A percentile compares a stretch with the other conserved stretches of the same genome.
Evolutionary conservation across 441 rosid genomes (phyloP).

Genomic region (Codiaeum variegatum): DNA sequence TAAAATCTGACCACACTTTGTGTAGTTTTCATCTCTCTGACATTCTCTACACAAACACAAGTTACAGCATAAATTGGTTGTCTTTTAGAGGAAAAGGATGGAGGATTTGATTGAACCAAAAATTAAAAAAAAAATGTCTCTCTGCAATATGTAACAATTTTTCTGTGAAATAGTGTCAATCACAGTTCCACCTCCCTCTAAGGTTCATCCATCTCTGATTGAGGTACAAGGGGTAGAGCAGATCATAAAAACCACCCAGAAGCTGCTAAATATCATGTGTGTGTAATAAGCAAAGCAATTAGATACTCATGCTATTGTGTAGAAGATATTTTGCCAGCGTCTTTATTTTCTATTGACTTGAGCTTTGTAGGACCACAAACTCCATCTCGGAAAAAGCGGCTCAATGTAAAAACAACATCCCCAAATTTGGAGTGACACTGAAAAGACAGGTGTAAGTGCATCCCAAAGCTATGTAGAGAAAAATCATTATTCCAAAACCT

Average conservation of each 20-base stretch:
- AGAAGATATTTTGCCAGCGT: slow-evolving; percentile 43
- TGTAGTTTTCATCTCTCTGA: slow-evolving; percentile 30
- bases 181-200: not conserved
- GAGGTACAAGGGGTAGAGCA: not conserved
- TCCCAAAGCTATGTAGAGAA: slow-evolving; percentile 14
- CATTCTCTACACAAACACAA: slow-evolving; percentile 37
- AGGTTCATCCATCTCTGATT: not conserved
- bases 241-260: not conserved
- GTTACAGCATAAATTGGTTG: slow-evolving; percentile 20
- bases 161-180: not conserved
- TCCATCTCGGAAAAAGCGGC: slow-evolving; percentile 81
- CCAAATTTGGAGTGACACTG: slow-evolving; percentile 87
- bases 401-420: slow-evolving; percentile 72
- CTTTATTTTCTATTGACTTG: slow-evolving; percentile 32
- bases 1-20: slow-evolving; percentile 25
- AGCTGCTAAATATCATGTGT: not conserved
- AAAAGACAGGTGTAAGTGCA: slow-evolving; percentile 30
- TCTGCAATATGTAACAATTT: slow-evolving; percentile 8
- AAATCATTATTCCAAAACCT: slow-evolving; percentile 19
- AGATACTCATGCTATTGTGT: slow-evolving; percentile 7
- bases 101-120: not conserved
- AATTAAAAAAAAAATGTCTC: not conserved
- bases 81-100: not conserved
- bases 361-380: slow-evolving; percentile 31
- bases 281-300: not conserved